phyloP scores from a whole-genome alignment of 192 early-diverging fungal genomes.

The Umbelopsis ramanniana region DNA sequence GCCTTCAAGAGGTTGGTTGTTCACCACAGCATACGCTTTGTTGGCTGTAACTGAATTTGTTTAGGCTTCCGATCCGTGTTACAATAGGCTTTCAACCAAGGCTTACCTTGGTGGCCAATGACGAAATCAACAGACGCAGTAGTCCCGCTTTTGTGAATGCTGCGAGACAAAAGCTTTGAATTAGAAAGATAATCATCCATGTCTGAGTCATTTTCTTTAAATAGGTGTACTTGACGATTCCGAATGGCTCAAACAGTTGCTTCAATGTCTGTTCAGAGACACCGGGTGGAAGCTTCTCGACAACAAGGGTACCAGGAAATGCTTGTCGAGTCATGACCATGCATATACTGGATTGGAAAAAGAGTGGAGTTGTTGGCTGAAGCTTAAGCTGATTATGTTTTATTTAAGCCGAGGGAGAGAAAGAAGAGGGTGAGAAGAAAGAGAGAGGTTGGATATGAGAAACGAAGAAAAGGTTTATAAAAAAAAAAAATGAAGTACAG shows the following conservation, averaged over 20 bases:
- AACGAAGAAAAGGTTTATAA: neutral
- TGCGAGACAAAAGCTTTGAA: too few relatives aligned
- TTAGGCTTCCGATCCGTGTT: neutral
- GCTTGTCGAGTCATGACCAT: neutral
- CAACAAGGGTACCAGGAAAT: neutral
- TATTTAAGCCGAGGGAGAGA: neutral
- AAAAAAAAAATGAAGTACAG: neutral
- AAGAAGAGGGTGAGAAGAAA: neutral
- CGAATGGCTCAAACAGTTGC: conserved; percentile 6
- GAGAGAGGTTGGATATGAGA: conserved; percentile 12
- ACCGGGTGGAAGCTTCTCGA: neutral
- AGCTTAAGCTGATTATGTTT: neutral
- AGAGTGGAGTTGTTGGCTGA: neutral
- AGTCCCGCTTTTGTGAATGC: neutral
- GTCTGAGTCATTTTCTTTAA: too few relatives aligned
- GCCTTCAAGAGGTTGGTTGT: neutral
- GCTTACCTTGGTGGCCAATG: conserved; percentile 8
- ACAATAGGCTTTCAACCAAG: neutral
- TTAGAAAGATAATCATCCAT: too few relatives aligned
- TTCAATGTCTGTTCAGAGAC: neutral
- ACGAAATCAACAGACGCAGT: conserved; percentile 3
- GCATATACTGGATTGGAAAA: neutral
- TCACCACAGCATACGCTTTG: neutral
- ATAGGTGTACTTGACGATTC: conserved; percentile 1
- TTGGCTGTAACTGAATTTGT: conserved; percentile 17